Conservation (phyloP, 805 yeast genomes). For the Candida silvatica region DNA sequence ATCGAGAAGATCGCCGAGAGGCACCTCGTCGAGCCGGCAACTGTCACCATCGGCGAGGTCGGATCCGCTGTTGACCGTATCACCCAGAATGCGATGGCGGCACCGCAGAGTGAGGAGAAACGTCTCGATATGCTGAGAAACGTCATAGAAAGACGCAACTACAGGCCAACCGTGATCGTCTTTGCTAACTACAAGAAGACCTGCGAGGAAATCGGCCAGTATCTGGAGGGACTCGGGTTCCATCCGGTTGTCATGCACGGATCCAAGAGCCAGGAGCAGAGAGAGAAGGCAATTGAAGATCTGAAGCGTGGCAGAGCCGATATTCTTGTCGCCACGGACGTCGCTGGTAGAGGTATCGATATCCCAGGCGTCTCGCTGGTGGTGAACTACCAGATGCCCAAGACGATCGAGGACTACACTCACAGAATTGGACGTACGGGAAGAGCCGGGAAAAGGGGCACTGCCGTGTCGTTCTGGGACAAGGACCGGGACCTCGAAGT, state of each 20-base stretch:
- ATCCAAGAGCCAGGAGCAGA: slow-evolving; percentile 71
- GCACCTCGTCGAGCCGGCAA: slow-evolving; percentile 54
- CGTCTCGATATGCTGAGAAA: slow-evolving; percentile 35
- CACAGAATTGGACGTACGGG: slow-evolving; percentile 97
- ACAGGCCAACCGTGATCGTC: slow-evolving; percentile 56
- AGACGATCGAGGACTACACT: slow-evolving; percentile 70
- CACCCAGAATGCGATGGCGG: slow-evolving; percentile 56
- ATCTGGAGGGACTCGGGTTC: slow-evolving; percentile 37
- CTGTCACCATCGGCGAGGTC: slow-evolving; percentile 57
- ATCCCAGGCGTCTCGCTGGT: slow-evolving; percentile 82
- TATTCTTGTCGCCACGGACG: slow-evolving; percentile 83
- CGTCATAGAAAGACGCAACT: slow-evolving; percentile 25
- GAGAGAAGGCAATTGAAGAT: slow-evolving; percentile 67
- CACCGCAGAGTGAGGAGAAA: slow-evolving; percentile 32
- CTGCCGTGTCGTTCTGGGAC: slow-evolving; percentile 65
- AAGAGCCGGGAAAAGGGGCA: slow-evolving; percentile 80
- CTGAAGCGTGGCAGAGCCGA: slow-evolving; percentile 49
- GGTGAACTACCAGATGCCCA: slow-evolving; percentile 78
- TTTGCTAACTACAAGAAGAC: slow-evolving; percentile 73
- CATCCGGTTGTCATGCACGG: slow-evolving; percentile 71
- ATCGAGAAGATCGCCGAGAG: slow-evolving; percentile 59
- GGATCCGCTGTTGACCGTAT: slow-evolving; percentile 63
- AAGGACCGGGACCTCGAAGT: slow-evolving; percentile 41
- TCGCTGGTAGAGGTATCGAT: slow-evolving; percentile 94
- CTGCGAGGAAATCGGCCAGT: slow-evolving; percentile 58